Evolutionary conservation across 2,329 filamentous ascomycete genomes (phyloP).

Genomic region (Talaromyces marneffei): DNA sequence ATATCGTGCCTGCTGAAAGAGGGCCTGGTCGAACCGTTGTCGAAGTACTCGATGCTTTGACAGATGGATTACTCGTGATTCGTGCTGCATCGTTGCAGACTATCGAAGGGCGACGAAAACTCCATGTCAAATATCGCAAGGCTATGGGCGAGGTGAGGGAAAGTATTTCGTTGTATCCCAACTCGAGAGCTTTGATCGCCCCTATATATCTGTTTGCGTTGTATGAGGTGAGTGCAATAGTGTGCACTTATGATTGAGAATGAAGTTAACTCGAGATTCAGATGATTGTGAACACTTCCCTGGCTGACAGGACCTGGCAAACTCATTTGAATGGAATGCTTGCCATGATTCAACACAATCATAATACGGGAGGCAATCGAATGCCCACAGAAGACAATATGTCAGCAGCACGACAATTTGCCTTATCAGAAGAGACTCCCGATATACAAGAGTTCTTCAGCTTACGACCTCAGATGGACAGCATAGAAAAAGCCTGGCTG

Average conservation of each 20-base stretch:
- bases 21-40: background rate
- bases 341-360: background rate
- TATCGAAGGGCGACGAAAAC: background rate
- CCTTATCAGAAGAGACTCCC: background rate
- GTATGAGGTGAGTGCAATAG: background rate
- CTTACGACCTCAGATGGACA: background rate
- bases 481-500: constrained; percentile 1
- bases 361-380: background rate
- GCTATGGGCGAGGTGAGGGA: background rate
- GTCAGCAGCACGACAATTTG: background rate
- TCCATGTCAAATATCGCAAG: background rate
- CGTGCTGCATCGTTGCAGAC: background rate
- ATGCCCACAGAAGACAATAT: background rate
- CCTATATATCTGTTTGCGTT: constrained; percentile 7
- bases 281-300: constrained; percentile 1
- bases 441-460: background rate
- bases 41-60: constrained; percentile 2
- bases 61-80: background rate
- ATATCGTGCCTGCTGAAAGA: background rate
- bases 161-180: background rate
- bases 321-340: constrained; percentile 1
- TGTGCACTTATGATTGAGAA: too few species aligned
- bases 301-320: background rate
- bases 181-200: background rate
- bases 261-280: background rate